phyloP scores from a whole-genome alignment of 2,329 filamentous ascomycete genomes.

The Fusarium duplospermum region DNA sequence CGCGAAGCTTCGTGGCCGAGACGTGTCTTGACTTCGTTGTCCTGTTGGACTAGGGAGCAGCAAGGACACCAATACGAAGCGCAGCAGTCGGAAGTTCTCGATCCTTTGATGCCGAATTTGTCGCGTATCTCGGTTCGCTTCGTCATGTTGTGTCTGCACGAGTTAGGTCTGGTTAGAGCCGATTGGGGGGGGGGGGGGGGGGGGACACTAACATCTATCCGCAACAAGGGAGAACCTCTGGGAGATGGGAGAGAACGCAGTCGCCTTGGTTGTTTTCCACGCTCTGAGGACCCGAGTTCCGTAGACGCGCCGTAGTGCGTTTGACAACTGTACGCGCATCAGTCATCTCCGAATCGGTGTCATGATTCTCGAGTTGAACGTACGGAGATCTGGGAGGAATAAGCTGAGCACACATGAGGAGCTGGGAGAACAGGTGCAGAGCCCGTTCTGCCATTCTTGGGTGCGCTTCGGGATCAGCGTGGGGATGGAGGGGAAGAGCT shows the following conservation, averaged over 20 bases:
- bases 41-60: neutral
- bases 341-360: neutral
- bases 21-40: neutral
- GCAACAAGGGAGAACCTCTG: neutral
- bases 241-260: neutral
- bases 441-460: neutral
- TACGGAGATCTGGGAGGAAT: neutral
- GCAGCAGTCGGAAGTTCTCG: neutral
- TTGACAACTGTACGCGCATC: neutral
- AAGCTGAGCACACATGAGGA: neutral
- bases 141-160: neutral
- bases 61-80: neutral
- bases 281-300: fast-evolving
- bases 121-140: neutral
- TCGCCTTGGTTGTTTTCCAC: too few species aligned
- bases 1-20: neutral
- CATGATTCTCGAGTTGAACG: fast-evolving
- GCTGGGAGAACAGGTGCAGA: neutral
- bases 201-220: neutral
- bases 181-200: fast-evolving
- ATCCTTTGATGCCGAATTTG: neutral
- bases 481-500: neutral
- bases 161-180: neutral
- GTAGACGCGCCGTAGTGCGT: neutral
- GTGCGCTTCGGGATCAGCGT: neutral